phyloP scores from a whole-genome alignment of 2,329 filamentous ascomycete species.

The Aspergillus arachidicola region DNA sequence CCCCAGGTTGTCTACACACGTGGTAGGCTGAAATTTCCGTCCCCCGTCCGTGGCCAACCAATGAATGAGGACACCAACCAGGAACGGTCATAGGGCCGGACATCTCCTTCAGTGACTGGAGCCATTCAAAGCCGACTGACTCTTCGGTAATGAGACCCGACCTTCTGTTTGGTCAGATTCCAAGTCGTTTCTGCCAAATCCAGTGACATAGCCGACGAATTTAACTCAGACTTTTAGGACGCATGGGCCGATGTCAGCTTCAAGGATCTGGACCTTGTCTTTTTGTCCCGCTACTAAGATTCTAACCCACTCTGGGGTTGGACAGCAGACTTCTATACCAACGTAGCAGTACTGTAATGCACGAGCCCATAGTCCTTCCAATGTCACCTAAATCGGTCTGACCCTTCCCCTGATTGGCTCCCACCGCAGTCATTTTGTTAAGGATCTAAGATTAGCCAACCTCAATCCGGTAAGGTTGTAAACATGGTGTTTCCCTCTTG shows the following conservation, averaged over 20 bases:
- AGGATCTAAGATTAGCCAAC: neutral
- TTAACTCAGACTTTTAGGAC: neutral
- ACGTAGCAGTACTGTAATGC: neutral
- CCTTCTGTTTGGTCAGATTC: constrained; percentile 26
- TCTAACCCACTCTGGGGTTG: neutral
- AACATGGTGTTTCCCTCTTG: neutral
- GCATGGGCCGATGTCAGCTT: constrained; percentile 5
- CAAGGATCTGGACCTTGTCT: neutral
- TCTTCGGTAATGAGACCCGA: constrained; percentile 25
- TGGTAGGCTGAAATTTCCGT: constrained; percentile 18
- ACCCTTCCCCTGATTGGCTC: neutral
- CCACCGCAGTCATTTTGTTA: neutral
- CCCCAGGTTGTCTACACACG: constrained; percentile 10
- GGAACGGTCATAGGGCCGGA: constrained; percentile 6
- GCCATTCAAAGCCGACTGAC: constrained; percentile 8
- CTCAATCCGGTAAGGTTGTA: neutral
- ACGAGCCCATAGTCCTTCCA: neutral
- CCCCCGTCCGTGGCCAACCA: constrained; percentile 5
- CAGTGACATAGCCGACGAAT: neutral
- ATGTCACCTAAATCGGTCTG: neutral
- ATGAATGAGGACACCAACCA: neutral
- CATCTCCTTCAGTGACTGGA: neutral
- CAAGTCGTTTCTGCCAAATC: neutral
- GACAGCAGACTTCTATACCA: neutral
- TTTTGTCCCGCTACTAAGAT: neutral